phyloP scores from a whole-genome alignment of 2,329 filamentous ascomycete species.

The Colletotrichum phormii region DNA sequence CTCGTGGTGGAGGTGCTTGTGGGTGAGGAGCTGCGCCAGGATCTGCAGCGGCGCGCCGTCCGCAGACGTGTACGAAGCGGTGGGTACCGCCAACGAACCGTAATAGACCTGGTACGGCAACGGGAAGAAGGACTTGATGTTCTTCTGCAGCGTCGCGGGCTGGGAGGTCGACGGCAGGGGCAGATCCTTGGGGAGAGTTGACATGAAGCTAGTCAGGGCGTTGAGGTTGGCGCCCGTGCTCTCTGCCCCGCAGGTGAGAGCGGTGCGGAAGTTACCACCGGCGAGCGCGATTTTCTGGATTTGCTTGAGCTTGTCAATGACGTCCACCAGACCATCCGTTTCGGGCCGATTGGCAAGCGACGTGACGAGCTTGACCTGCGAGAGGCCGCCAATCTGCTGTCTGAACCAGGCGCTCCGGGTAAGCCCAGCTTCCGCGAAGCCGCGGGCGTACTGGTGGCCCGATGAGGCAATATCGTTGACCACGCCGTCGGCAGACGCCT shows the following conservation, averaged over 20 bases:
- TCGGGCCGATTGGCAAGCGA: slow-evolving; percentile 79
- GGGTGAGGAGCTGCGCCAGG: slow-evolving; percentile 90
- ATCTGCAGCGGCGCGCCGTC: slow-evolving; percentile 86
- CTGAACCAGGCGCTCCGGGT: slow-evolving; percentile 77
- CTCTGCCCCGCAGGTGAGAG: slow-evolving; percentile 86
- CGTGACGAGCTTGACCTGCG: slow-evolving; percentile 87
- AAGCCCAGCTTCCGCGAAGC: slow-evolving; percentile 84
- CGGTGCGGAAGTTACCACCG: slow-evolving; percentile 77
- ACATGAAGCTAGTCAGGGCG: slow-evolving; percentile 78
- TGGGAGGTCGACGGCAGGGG: slow-evolving; percentile 47
- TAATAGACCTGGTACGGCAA: slow-evolving; percentile 98
- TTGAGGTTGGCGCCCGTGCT: slow-evolving; percentile 77
- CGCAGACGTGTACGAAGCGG: slow-evolving; percentile 82
- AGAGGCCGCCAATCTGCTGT: slow-evolving; percentile 90
- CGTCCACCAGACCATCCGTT: slow-evolving; percentile 76
- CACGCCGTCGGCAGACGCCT: slow-evolving; percentile 87
- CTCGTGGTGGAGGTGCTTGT: slow-evolving; percentile 96
- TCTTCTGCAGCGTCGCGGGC: slow-evolving; percentile 52
- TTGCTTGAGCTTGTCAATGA: slow-evolving; percentile 84
- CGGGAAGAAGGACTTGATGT: slow-evolving; percentile 87
- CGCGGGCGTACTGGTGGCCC: slow-evolving; percentile 87
- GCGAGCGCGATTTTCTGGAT: slow-evolving; percentile 85
- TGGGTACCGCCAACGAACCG: slow-evolving; percentile 83
- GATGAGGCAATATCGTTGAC: slow-evolving; percentile 92
- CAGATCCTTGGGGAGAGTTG: slow-evolving; percentile 61